These are phyloP conservation scores for Epithele typhae DNA, from an alignment of 768 basidiomycete species.

Conservation along the genomic window DNA sequence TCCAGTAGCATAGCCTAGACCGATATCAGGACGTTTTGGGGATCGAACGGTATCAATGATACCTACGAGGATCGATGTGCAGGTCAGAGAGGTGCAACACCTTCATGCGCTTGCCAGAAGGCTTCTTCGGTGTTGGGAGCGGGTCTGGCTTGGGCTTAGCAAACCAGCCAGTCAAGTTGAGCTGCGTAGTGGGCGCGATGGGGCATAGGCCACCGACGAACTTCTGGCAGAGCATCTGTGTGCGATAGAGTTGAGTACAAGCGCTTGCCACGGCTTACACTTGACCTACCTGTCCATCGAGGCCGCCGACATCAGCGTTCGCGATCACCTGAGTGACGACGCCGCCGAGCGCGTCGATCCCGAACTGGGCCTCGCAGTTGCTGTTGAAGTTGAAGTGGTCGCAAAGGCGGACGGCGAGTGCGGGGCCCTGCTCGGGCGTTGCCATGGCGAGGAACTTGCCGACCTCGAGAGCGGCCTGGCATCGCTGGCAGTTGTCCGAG, in stretches of 20 bases:
- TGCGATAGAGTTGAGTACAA: too few species aligned
- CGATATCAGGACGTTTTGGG: too few species aligned
- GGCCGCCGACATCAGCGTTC: slow-evolving; percentile 66
- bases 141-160: slow-evolving; percentile 72
- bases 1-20: slow-evolving; percentile 61
- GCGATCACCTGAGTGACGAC: slow-evolving; percentile 69
- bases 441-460: slow-evolving; percentile 65
- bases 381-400: slow-evolving; percentile 45
- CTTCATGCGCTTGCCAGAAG: slow-evolving; percentile 63
- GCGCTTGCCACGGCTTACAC: too few species aligned
- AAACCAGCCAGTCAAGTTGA: slow-evolving; percentile 69
- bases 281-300: slow-evolving; percentile 60
- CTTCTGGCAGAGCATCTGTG: slow-evolving; percentile 9
- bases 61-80: slow-evolving; percentile 68
- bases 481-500: slow-evolving; percentile 51
- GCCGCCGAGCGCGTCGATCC: slow-evolving; percentile 46
- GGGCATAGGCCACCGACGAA: slow-evolving; percentile 52
- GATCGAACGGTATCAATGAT: too few species aligned
- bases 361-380: slow-evolving; percentile 46
- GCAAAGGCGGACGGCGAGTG: slow-evolving; percentile 56
- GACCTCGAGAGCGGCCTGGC: slow-evolving; percentile 56
- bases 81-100: slow-evolving; percentile 76
- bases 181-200: slow-evolving; percentile 49
- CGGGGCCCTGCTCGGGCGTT: slow-evolving; percentile 56
- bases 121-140: slow-evolving; percentile 51